Base-by-base conservation (phyloP, 2,329 filamentous ascomycete genomes). In the Monascus ruber region DNA sequence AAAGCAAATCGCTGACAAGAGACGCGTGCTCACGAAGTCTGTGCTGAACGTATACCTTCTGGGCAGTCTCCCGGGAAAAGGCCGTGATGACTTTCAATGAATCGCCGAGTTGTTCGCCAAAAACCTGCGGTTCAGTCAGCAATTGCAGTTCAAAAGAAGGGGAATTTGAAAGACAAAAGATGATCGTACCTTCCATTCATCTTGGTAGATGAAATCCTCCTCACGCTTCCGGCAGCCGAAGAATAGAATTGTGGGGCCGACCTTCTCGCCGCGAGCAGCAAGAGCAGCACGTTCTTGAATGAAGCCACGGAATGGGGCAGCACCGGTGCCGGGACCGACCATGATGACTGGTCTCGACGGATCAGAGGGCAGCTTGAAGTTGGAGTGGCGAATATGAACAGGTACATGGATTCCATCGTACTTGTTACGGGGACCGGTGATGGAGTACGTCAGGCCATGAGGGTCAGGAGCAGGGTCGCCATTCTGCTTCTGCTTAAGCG, bases 41-140 rank as follows among this genome's bases (percentile, higher is more conserved):
- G 65, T 98, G 87, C 67, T 98, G 91, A 24, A 98, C 91, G 58
- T 98, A 98, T 31, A 98, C 85, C 69, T 98, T 98, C 63, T 91
- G 75, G 33, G 79, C 63, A 1, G 76, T 72, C 47, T 95, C 85
- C 49, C 91, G 80, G n/a, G 91, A 98, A 66, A 98, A 98, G 33
- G 91, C 91, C 9, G 84, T 93, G 61, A 95, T 76, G 49, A 98
- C 71, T 61, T 88, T 82, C 54, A 98, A 91, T 34, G 83, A 84
- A 65, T 94, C 86, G 43, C 88, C 88, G 34, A 98, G 76, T 40
- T 74, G 76, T 52, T 86, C 71, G 63, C 87, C 81, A 68, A 85
- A 93, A 68, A 85, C 73, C 88, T 95, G 51, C 44, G 8, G 27
- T 41, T 39, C 37, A 29, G 35, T 47, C 58, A 55, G 53, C 41